phyloP scores from a whole-genome alignment of 2,329 filamentous ascomycete species.

The Colletotrichum tofieldiae region DNA sequence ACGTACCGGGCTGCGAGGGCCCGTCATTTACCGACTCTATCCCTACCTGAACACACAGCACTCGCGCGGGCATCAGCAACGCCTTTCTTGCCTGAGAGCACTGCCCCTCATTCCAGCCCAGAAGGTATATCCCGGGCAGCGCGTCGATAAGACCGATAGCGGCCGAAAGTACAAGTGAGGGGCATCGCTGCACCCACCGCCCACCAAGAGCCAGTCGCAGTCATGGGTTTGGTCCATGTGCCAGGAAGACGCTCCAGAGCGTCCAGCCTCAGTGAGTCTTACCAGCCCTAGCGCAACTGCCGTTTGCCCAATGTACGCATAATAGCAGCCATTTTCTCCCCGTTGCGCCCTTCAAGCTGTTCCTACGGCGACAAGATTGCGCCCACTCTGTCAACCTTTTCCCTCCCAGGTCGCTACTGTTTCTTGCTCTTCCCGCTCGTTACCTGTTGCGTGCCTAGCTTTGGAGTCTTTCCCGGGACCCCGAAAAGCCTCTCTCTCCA shows the following conservation, averaged over 20 bases:
- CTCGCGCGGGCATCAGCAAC: slow-evolving; percentile 14
- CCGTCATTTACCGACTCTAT: slow-evolving; percentile 38
- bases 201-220: slow-evolving; percentile 41
- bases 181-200: slow-evolving; percentile 39
- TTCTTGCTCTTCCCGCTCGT: not conserved
- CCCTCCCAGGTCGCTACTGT: not conserved
- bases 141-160: slow-evolving; percentile 43
- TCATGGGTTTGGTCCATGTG: slow-evolving; percentile 46
- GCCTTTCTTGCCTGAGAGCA: slow-evolving; percentile 25
- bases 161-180: slow-evolving; percentile 33
- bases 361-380: slow-evolving; percentile 14
- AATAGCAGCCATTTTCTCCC: slow-evolving; percentile 33
- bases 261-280: slow-evolving; percentile 44
- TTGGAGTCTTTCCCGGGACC: slow-evolving; percentile 17
- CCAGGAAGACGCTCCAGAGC: slow-evolving; percentile 44
- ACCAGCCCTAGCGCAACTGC: slow-evolving; percentile 38
- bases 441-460: slow-evolving; percentile 10
- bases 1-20: slow-evolving; percentile 30
- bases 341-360: slow-evolving; percentile 20
- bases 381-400: slow-evolving; percentile 19
- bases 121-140: slow-evolving; percentile 34
- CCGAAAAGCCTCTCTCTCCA: slow-evolving; percentile 31
- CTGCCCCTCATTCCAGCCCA: slow-evolving; percentile 40
- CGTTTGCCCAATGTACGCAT: slow-evolving; percentile 25
- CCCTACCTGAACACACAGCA: slow-evolving; percentile 9